A percentile compares a stretch with the other conserved stretches of the same genome.
phyloP scores from a whole-genome alignment of 371 early-diverging fungal genomes.

The Syncephalis plumigaleata region DNA sequence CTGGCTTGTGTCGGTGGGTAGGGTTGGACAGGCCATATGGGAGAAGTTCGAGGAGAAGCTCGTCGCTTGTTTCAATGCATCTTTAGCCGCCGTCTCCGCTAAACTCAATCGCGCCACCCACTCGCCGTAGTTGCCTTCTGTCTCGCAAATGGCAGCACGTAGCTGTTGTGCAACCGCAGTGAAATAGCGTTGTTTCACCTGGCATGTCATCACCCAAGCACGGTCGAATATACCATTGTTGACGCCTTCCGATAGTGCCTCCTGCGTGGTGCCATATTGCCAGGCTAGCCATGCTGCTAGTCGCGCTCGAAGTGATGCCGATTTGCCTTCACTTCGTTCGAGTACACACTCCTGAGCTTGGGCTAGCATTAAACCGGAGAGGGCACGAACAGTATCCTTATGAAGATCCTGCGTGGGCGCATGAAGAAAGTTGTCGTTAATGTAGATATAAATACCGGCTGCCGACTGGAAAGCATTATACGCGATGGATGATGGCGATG shows the following conservation, averaged over 20 bases:
- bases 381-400: slow-evolving; percentile 66
- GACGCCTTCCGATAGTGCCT: slow-evolving; percentile 39
- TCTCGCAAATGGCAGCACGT: slow-evolving; percentile 53
- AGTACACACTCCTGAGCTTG: slow-evolving; percentile 91
- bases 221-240: slow-evolving; percentile 40
- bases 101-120: slow-evolving; percentile 52
- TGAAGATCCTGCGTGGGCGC: slow-evolving; percentile 85
- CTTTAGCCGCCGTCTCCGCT: slow-evolving; percentile 70
- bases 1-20: slow-evolving; percentile 33
- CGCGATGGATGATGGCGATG: slow-evolving; percentile 11
- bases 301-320: slow-evolving; percentile 64
- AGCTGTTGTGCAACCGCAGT: slow-evolving; percentile 68
- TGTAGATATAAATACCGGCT: slow-evolving; percentile 82
- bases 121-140: slow-evolving; percentile 72
- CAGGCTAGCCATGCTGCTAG: slow-evolving; percentile 74
- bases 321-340: slow-evolving; percentile 67
- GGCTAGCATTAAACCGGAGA: slow-evolving; percentile 73
- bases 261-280: slow-evolving; percentile 47
- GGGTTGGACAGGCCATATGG: slow-evolving; percentile 13
- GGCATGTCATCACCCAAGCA: slow-evolving; percentile 43
- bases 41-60: slow-evolving; percentile 28
- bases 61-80: slow-evolving; percentile 54
- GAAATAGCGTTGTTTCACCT: slow-evolving; percentile 72
- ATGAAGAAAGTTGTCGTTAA: slow-evolving; percentile 93
- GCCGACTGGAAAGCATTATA: slow-evolving; percentile 83